Base-by-base conservation (phyloP, 306 rosid species). In the Vigna reflexopilosa region DNA sequence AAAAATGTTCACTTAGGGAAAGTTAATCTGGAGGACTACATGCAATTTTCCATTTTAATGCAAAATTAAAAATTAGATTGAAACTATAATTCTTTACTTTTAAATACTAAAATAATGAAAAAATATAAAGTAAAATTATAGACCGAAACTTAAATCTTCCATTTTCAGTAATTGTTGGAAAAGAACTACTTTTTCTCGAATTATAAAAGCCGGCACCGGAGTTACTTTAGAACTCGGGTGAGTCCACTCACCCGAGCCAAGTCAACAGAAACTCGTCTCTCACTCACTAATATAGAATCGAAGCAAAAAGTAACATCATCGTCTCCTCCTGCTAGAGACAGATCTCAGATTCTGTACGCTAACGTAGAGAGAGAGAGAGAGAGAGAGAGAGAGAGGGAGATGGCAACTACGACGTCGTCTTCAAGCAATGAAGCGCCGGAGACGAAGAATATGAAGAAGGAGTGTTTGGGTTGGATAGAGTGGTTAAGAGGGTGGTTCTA, bases 401-500 rank as follows among this genome's bases (percentile, higher is more conserved):
- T 88, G 97, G 91, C 77, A 74, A 80, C 12, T 42, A 9, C 82
- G 81, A 20, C 79, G 69, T 54, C 87, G 73, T 87, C 81, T 80
- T 70, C 89, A 67, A 55, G 79, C 52, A 81, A 73, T 0, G 86
- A 89, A 64, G n/a, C 81, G 61, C 45, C 62, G 48, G 16, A 70
- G 47, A 36, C 1, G 66, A 61, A 19, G 78, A 77, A 69, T 85
- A 83, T 61, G 82, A 83, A 81, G 87, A 91, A 90, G 80, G 81
- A 77, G 64, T 80, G 81, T 3, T 83, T 94, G 82, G 98, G 97
- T 42, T 94, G 98, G 98, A 88, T 94, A 54, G 94, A 90, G 68
- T 94, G 98, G 97, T 12, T 88, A 9, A 80, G 97, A 58, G 98
- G 98, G 0, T 94, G 97, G 98, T 55, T 89, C 70, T 11, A 34